These are phyloP conservation scores for Pleurotus platypus DNA, from an alignment of 768 basidiomycete genomes.

Conservation along the genomic window DNA sequence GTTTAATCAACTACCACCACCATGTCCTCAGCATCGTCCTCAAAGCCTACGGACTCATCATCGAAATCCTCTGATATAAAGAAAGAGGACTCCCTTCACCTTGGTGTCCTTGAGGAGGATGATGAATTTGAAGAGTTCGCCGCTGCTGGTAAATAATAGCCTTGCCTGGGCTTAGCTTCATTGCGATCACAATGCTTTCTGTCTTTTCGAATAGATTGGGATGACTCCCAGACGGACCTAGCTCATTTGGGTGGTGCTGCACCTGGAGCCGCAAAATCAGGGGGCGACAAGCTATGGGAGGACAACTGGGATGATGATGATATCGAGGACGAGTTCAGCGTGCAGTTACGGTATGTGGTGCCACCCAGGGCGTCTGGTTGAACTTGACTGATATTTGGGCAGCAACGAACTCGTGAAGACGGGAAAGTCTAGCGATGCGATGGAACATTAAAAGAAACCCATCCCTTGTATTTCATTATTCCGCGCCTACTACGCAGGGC, in stretches of 20 bases:
- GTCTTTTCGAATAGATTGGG: conserved; percentile 62
- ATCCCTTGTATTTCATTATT: no score
- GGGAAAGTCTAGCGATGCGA: conserved; percentile 38
- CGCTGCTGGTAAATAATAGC: conserved; percentile 60
- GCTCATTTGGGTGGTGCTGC: conserved; percentile 73
- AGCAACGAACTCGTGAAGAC: conserved; percentile 68
- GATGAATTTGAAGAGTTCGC: conserved; percentile 96
- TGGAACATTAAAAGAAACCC: conserved; percentile 45
- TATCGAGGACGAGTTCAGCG: conserved; percentile 95
- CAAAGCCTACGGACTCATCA: conserved; percentile 40
- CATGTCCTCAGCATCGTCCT: conserved; percentile 44
- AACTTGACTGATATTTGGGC: not conserved
- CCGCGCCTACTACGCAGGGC: no score
- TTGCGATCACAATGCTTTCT: not conserved
- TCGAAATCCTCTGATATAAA: conserved; percentile 35
- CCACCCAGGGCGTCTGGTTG: not conserved
- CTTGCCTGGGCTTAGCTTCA: not conserved
- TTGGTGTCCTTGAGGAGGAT: conserved; percentile 94
- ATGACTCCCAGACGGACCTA: conserved; percentile 79
- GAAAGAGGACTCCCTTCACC: conserved; percentile 49
- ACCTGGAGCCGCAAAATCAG: conserved; percentile 73
- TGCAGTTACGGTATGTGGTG: conserved; percentile 79
- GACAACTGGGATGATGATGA: conserved; percentile 99
- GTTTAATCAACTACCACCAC: not conserved
- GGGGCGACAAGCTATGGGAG: conserved; percentile 95